Base-by-base conservation (phyloP, 805 yeast species). In the Naumovozyma baii region DNA sequence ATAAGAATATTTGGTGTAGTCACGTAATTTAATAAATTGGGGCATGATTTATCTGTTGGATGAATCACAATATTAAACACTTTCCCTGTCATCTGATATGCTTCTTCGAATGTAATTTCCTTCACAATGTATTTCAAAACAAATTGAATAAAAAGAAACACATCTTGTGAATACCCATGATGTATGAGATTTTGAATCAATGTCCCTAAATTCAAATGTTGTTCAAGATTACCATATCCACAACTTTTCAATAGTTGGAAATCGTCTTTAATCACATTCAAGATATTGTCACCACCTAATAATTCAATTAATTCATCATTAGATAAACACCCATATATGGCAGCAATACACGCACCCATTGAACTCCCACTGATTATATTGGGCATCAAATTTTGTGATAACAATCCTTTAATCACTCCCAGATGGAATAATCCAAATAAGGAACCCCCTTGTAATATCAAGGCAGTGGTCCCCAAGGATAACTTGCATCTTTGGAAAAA, bases 401-500 rank as follows among this genome's bases (percentile, higher is more conserved):
- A 74, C n/a, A 92, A 66, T 0, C 92, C 90, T 46, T 82, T 81
- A 7, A 90, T 83, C 1, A 88, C 95, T 2, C 98, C 98, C 28
- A 92, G 57, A 59, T 92, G 98, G 52, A 95, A 88, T 45, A 92
- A 65, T 0, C 98, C 97, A 64, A 90, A 92, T 17, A 92, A 64
- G 0, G 96, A 83, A 2, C 98, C 97, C 20, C 98, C 98, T 61
- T 92, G 96, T 18, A 92, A 66, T 30, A 90, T 75, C 41, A 92
- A 67, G 0, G 96, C 96, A 0, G 97, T 86, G 36, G 85, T 75
- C 0, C 98, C 98, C 58, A 83, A 75, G 0, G 94, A 79, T 57
- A 86, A 87, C 50, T 74, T 14, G 84, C 85, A 63, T 80, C 96
- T 57, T 78, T 92, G 64, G 81, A 87, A 59, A 83, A 85, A 61